Percentiles rank a stretch among this genome's conserved stretches.
Evolutionary conservation across 768 basidiomycete genomes (phyloP).

Genomic region (Flagelloscypha sp.): DNA sequence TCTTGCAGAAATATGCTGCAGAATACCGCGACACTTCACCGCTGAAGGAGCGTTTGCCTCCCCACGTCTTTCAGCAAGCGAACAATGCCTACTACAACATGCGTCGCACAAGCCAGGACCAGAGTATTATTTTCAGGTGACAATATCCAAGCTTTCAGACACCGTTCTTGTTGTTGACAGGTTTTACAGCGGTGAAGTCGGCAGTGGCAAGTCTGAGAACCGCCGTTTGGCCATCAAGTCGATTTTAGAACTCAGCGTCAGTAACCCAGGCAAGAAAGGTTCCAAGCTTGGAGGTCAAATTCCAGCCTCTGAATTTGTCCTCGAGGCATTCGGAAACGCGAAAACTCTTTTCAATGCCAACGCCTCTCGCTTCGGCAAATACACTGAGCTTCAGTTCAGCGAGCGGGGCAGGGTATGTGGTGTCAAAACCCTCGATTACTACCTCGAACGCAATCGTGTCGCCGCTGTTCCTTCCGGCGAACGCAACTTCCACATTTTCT

Average conservation of each 20-base stretch:
- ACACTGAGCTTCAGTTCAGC: slow-evolving; percentile 95
- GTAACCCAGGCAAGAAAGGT: slow-evolving; percentile 88
- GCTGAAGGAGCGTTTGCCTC: slow-evolving; percentile 53
- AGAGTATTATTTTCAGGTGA: slow-evolving; percentile 79
- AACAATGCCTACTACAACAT: slow-evolving; percentile 95
- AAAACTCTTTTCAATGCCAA: slow-evolving; percentile 89
- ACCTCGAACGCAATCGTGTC: slow-evolving; percentile 88
- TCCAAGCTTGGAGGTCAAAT: slow-evolving; percentile 80
- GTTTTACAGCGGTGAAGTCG: slow-evolving; percentile 72
- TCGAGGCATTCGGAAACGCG: slow-evolving; percentile 91
- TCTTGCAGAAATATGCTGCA: slow-evolving; percentile 78
- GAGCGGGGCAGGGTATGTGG: slow-evolving; percentile 85
- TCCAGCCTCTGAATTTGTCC: slow-evolving; percentile 90
- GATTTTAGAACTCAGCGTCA: slow-evolving; percentile 83
- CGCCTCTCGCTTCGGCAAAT: slow-evolving; percentile 95
- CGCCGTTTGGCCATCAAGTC: slow-evolving; percentile 86
- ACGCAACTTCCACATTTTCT: slow-evolving; percentile 96
- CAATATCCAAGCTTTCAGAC: neutral
- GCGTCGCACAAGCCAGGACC: slow-evolving; percentile 89
- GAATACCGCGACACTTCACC: slow-evolving; percentile 73
- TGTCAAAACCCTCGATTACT: slow-evolving; percentile 93
- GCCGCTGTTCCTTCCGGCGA: slow-evolving; percentile 83
- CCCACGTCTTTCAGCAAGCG: slow-evolving; percentile 89
- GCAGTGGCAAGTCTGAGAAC: slow-evolving; percentile 90
- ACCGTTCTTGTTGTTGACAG: neutral